Percentiles rank a stretch among this genome's conserved stretches.
phyloP scores from a whole-genome alignment of 1,139 yeast species.

The Taphrina betulina region DNA sequence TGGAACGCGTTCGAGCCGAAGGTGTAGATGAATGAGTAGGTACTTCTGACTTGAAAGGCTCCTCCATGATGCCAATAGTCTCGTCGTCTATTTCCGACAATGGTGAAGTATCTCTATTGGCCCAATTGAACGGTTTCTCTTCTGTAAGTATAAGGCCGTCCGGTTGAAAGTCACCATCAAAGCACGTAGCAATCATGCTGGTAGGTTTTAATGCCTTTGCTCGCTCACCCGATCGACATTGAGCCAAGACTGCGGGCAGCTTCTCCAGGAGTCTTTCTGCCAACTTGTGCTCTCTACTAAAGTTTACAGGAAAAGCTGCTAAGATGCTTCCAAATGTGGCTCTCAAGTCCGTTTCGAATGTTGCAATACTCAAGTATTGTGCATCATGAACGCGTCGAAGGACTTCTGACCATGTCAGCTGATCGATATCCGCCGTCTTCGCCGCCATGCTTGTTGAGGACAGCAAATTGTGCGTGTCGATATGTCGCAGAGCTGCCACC shows the following conservation, averaged over 20 bases:
- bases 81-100: conserved; percentile 25
- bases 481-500: neutral
- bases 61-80: no score
- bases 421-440: neutral
- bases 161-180: conserved; percentile 22
- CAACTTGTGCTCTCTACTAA: conserved; percentile 13
- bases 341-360: conserved; percentile 18
- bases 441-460: neutral
- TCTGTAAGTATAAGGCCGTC: conserved; percentile 15
- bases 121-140: conserved; percentile 31
- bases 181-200: conserved; percentile 3
- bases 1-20: no score
- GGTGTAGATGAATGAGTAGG: no score
- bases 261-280: conserved; percentile 1
- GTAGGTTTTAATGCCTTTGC: neutral
- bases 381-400: conserved; percentile 6
- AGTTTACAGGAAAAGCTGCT: conserved; percentile 7
- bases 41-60: no score
- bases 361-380: conserved; percentile 10
- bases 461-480: conserved; percentile 8
- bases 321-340: neutral
- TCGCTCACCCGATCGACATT: neutral
- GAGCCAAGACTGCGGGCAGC: neutral
- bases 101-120: conserved; percentile 29
- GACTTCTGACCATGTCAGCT: conserved; percentile 5